Conservation (phyloP, 2,329 filamentous ascomycete genomes). For the Epichloe gansuensis region DNA sequence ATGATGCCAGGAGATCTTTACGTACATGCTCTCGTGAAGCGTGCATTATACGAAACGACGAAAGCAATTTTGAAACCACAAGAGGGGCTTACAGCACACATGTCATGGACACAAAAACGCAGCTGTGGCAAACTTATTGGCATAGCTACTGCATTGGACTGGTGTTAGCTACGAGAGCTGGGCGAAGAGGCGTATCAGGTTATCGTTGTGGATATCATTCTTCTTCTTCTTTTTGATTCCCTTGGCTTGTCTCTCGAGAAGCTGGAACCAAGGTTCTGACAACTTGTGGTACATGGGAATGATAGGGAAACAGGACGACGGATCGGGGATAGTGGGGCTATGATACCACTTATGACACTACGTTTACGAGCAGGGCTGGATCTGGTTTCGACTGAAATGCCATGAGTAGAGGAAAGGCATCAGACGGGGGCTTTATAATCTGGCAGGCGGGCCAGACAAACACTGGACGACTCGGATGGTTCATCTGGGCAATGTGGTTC, state of each 20-base stretch:
- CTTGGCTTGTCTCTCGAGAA: conserved; percentile 3
- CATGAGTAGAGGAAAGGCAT: not conserved
- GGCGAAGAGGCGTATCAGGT: conserved; percentile 12
- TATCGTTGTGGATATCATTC: conserved; percentile 6
- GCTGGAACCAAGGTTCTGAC: conserved; percentile 13
- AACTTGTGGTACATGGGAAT: conserved; percentile 9
- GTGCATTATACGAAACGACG: conserved; percentile 2
- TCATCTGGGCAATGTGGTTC: not conserved
- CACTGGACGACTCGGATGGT: not conserved
- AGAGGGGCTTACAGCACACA: conserved; percentile 1
- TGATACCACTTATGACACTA: conserved; percentile 25
- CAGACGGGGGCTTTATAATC: not conserved
- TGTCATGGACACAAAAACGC: conserved; percentile 3
- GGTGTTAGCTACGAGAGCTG: conserved; percentile 7
- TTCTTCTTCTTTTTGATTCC: conserved; percentile 5
- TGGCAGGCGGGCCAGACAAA: not conserved
- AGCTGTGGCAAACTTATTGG: conserved; percentile 4
- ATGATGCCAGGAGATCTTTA: not conserved
- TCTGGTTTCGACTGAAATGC: not conserved
- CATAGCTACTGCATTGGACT: conserved; percentile 7
- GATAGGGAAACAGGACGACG: conserved; percentile 10
- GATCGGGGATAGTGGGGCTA: conserved; percentile 17
- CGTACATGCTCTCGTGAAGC: not conserved
- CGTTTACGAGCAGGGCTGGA: conserved; percentile 10
- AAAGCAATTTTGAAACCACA: conserved; percentile 2